A percentile compares a stretch with the other conserved stretches of the same genome.
Conservation (phyloP, 1,139 yeast genomes). For the Lodderomyces pseudojiufengensis region DNA sequence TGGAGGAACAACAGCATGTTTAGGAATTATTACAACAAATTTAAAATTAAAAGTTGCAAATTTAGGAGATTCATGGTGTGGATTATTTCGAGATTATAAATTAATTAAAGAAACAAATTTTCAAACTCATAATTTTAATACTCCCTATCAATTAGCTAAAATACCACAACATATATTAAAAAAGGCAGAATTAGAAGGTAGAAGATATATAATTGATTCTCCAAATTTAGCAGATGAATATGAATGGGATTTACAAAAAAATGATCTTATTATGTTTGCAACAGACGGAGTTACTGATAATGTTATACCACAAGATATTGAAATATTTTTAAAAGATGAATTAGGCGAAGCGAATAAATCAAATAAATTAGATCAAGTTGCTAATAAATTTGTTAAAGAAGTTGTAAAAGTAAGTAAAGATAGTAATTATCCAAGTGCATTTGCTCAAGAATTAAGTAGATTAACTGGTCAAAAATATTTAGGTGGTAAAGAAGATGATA, state of each 20-base stretch:
- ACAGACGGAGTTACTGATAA: constrained; percentile 96
- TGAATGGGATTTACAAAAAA: constrained; percentile 50
- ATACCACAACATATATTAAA: constrained; percentile 63
- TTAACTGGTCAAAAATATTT: constrained; percentile 67
- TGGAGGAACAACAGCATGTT: constrained; percentile 95
- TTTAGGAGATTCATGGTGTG: constrained; percentile 94
- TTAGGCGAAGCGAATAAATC: constrained; percentile 14
- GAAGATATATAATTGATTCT: constrained; percentile 56
- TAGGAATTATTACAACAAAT: constrained; percentile 64
- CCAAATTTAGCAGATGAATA: constrained; percentile 53
- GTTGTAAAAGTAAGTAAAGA: constrained; percentile 73
- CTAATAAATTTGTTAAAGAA: constrained; percentile 59
- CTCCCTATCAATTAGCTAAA: constrained; percentile 86
- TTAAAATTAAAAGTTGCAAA: constrained; percentile 63
- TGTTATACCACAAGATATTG: constrained; percentile 70
- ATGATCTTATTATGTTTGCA: constrained; percentile 78
- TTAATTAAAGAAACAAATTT: constrained; percentile 66
- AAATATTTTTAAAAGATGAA: constrained; percentile 51
- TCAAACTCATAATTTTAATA: constrained; percentile 86
- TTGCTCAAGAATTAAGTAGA: constrained; percentile 73
- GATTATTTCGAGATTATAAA: constrained; percentile 67
- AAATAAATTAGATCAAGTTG: constrained; percentile 32
- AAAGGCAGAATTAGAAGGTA: constrained; percentile 54
- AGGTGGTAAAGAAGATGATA: constrained; percentile 96
- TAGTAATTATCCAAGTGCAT: constrained; percentile 74